These are phyloP conservation scores for Elaphomyces granulatus DNA, from an alignment of 495 filamentous ascomycete genomes.

Conservation along the genomic window DNA sequence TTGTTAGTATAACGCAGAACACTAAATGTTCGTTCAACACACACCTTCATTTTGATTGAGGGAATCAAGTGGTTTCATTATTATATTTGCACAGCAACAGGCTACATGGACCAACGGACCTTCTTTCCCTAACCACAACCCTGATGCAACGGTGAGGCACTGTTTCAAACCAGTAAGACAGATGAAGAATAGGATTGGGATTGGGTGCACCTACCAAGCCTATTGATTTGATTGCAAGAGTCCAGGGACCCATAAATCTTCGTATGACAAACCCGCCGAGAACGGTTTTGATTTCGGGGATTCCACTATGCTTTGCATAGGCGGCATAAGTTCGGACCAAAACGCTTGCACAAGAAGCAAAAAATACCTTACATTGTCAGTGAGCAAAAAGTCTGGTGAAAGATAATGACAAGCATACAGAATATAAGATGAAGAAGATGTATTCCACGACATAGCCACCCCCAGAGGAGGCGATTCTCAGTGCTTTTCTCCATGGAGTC, in stretches of 20 bases:
- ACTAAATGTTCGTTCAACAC: conserved; percentile 2
- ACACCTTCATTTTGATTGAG: conserved; percentile 81
- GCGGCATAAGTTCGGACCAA: conserved; percentile 73
- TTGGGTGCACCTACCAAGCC: conserved; percentile 51
- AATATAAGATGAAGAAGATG: conserved; percentile 67
- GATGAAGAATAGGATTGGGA: background rate
- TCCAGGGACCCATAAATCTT: conserved; percentile 87
- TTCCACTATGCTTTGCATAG: conserved; percentile 90
- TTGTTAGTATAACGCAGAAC: conserved; percentile 1
- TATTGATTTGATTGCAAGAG: conserved; percentile 77
- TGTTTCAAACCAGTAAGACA: conserved; percentile 24
- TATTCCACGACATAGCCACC: conserved; percentile 75
- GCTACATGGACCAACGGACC: conserved; percentile 94
- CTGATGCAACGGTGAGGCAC: conserved; percentile 90
- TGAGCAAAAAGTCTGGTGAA: conserved; percentile 11
- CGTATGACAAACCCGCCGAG: conserved; percentile 90
- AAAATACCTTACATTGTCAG: conserved; percentile 42
- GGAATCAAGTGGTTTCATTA: conserved; percentile 78
- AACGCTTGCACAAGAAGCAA: conserved; percentile 64
- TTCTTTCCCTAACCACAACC: conserved; percentile 97
- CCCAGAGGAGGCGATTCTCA: conserved; percentile 46
- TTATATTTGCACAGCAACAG: conserved; percentile 90
- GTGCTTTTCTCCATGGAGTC: conserved; percentile 66
- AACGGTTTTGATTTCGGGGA: conserved; percentile 96
- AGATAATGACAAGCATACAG: conserved; percentile 37